phyloP scores from a whole-genome alignment of 2,329 filamentous ascomycete genomes.

The Rhynchosporium graminicola region DNA sequence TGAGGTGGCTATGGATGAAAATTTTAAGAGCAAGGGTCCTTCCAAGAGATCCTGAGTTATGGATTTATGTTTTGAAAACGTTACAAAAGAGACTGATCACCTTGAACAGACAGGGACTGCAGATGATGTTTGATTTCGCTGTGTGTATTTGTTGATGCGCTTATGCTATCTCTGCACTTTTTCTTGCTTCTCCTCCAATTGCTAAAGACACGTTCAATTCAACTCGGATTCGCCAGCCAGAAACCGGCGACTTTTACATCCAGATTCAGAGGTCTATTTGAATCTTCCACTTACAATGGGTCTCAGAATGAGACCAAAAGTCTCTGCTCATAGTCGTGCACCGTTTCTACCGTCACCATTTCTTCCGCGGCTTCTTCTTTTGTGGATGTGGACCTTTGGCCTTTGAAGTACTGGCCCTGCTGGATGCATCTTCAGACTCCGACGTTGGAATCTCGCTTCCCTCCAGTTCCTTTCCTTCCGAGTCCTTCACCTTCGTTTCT shows the following conservation, averaged over 20 bases:
- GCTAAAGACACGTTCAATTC: too few relatives aligned
- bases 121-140: too few relatives aligned
- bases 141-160: too few relatives aligned
- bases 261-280: background rate
- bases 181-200: too few relatives aligned
- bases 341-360: background rate
- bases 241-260: too few relatives aligned
- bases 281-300: background rate
- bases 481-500: background rate
- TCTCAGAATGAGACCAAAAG: background rate
- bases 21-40: background rate
- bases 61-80: too few relatives aligned
- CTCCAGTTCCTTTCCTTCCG: background rate
- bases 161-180: too few relatives aligned
- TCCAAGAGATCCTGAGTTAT: background rate
- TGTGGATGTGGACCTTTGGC: background rate
- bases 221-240: too few relatives aligned
- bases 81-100: too few relatives aligned
- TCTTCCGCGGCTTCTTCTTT: slow-evolving; percentile 1
- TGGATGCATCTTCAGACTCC: background rate
- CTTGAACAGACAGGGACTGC: too few relatives aligned
- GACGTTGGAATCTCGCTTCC: background rate
- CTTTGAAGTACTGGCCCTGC: background rate
- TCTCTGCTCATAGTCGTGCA: background rate
- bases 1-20: background rate